Base-by-base conservation (phyloP, 2,329 filamentous ascomycete genomes). In the Pseudohalonectria lignicola region DNA sequence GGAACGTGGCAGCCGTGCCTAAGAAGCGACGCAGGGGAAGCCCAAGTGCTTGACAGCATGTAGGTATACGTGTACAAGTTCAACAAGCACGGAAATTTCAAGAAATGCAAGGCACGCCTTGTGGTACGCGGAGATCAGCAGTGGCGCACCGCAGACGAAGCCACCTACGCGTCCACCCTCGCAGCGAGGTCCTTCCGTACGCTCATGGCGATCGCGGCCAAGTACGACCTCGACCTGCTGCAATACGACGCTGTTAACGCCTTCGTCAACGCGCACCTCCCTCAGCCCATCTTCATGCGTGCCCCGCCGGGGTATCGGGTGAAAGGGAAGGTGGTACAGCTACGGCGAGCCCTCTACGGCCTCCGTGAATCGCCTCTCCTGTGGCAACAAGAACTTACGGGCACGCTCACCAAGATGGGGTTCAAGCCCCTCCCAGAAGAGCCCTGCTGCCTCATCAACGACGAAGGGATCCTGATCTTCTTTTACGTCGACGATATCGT, bases 21-120 rank as follows among this genome's bases (percentile, higher is more conserved):
- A 12, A 26, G 23, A 26, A 26, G 23, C 23, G 23, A 26, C 23
- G 23, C 8, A 26, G 23, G 23, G 23, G 23, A 26, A 26, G 23
- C 23, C 12, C 31, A 43, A 23, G 19, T 38, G 4, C 31, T 40
- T 4, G 31, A 37, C 11, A 40, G 23, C 21, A 39, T 39, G 28
- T 49, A 34, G 43, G 47, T 47, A 9, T 46, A 42, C 18, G 37
- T 37, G 5, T 49, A 49, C 30, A 47, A 49, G 21, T 46, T 45
- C 31, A 34, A 47, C 18, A 40, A 46, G 26, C 19, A 47, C 25
- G 43, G 43, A 15, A 13, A 15, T 2, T 39, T 46, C 12, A 26
- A 26, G 23, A 26, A 26, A 26, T 26, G 23, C 23, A 26, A 26
- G 23, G 23, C 23, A 26, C 23, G 23, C 23, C 23, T 26, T 26